phyloP scores from a whole-genome alignment of 106 monocot genomes.

The Phalaenopsis aphrodite region DNA sequence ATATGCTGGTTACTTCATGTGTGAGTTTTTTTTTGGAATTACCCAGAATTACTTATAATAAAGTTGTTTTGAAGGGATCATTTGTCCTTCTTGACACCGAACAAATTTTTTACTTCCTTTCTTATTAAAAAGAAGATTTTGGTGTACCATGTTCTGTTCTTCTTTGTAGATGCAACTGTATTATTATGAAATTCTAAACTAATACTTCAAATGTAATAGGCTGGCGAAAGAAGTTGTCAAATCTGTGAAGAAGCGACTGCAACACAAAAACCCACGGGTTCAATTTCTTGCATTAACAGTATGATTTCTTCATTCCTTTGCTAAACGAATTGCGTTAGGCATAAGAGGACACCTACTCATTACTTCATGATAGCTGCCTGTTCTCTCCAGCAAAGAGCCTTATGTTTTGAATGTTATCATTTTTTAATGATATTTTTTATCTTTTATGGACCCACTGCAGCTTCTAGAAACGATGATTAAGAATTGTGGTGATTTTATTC shows the following conservation, averaged over 20 bases:
- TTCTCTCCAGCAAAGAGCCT: no score
- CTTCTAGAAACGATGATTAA: slow-evolving; percentile 90
- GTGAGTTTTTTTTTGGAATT: no score
- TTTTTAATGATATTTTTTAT: neutral
- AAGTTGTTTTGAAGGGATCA: no score
- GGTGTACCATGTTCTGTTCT: neutral
- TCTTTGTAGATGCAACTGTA: neutral
- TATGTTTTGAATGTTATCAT: neutral
- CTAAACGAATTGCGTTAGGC: neutral
- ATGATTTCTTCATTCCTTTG: slow-evolving; percentile 16
- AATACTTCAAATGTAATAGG: slow-evolving; percentile 22
- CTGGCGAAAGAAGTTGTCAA: slow-evolving; percentile 77
- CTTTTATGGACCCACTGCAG: slow-evolving; percentile 22
- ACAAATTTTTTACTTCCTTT: no score
- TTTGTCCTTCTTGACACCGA: no score
- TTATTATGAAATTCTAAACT: neutral
- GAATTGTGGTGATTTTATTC: slow-evolving; percentile 90
- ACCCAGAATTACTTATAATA: no score
- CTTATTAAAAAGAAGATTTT: no score
- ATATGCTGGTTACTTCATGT: no score
- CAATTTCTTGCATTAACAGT: slow-evolving; percentile 83
- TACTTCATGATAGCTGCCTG: neutral
- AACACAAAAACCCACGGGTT: slow-evolving; percentile 58
- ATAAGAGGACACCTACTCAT: neutral
- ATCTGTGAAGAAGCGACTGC: slow-evolving; percentile 72